A percentile compares a stretch with the other conserved stretches of the same genome.
These are phyloP conservation scores for Suhomyces terraborum DNA, from an alignment of 1,139 yeast genomes.

Conservation along the genomic window DNA sequence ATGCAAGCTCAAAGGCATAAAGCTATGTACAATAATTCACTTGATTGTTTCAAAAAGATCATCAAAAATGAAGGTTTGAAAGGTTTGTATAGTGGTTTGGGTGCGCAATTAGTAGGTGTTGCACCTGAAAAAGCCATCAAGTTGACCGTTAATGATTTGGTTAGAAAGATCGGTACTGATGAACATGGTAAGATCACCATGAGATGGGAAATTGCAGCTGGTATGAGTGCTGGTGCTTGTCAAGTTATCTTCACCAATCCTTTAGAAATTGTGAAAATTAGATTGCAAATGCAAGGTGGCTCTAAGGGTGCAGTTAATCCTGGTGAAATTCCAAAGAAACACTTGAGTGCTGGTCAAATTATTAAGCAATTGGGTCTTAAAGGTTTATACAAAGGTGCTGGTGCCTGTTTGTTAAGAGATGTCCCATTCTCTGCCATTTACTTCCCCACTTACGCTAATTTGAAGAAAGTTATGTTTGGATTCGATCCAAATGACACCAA, in stretches of 20 bases:
- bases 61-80: slow-evolving; percentile 73
- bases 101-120: slow-evolving; percentile 94
- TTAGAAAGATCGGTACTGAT: slow-evolving; percentile 70
- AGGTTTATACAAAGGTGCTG: slow-evolving; percentile 90
- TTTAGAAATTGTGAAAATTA: slow-evolving; percentile 90
- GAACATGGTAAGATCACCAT: slow-evolving; percentile 62
- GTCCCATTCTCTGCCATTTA: slow-evolving; percentile 97
- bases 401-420: slow-evolving; percentile 91
- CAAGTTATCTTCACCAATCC: slow-evolving; percentile 97
- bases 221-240: slow-evolving; percentile 94
- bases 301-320: slow-evolving; percentile 46
- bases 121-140: slow-evolving; percentile 99
- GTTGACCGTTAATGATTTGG: slow-evolving; percentile 88
- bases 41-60: slow-evolving; percentile 85
- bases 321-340: slow-evolving; percentile 51
- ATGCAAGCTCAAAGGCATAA: slow-evolving; percentile 93
- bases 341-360: slow-evolving; percentile 67
- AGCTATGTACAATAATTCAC: slow-evolving; percentile 72
- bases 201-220: slow-evolving; percentile 79
- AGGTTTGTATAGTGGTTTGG: slow-evolving; percentile 92
- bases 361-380: slow-evolving; percentile 76
- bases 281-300: slow-evolving; percentile 90
- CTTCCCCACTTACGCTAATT: slow-evolving; percentile 95
- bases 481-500: slow-evolving; percentile 67
- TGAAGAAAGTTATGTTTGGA: slow-evolving; percentile 78